Base-by-base conservation (phyloP, 2,329 filamentous ascomycete genomes). In the Nigrograna mackinnonii region DNA sequence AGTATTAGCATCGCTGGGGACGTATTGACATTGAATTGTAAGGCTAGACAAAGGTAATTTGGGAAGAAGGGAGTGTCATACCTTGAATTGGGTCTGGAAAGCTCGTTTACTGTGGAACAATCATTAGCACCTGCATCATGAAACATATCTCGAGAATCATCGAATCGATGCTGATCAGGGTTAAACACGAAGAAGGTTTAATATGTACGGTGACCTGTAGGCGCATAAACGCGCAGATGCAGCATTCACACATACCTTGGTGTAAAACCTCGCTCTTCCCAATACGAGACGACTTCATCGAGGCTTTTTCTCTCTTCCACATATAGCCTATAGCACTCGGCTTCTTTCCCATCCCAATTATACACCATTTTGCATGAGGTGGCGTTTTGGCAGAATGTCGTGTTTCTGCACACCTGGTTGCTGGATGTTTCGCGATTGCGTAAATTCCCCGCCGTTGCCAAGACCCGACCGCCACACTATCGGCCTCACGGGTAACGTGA, bases 231-330 rank as follows among this genome's bases (percentile, higher is more conserved):
- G n/a, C 55, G 46, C 31, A 13, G 35, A 41, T 47, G 56, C 51
- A 53, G 38, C 32, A n/a, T 11, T 22, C 3, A 2, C 20, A 64
- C 62, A 26, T 74, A 87, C 85, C 84, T 87, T 17, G 88, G 87
- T 21, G 81, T 76, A 67, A 91, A 90, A 47, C 81, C 77, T 43
- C 73, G 73, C 50, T 77, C 82, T 55, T 78, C 83, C 59, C 62
- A 85, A 59, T 84, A 83, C 19, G 84, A 77, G 75, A 89, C 86
- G 31, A 94, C 86, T 52, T 91, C 84, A 57, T 87, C 83, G 43
- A 91, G 71, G 30, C 83, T 80, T 70, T 80, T 85, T 55, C 83
- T 83, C 70, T 94, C 86, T 45, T 84, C 80, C 54, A 92, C 88
- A 58, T 91, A 94, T 59, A 94, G 79, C 52, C 82, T 79, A 65